A percentile compares a stretch with the other conserved stretches of the same genome.
These are phyloP conservation scores for Xylariaceae sp. DNA, from an alignment of 2,329 filamentous ascomycete genomes.

Conservation along the genomic window DNA sequence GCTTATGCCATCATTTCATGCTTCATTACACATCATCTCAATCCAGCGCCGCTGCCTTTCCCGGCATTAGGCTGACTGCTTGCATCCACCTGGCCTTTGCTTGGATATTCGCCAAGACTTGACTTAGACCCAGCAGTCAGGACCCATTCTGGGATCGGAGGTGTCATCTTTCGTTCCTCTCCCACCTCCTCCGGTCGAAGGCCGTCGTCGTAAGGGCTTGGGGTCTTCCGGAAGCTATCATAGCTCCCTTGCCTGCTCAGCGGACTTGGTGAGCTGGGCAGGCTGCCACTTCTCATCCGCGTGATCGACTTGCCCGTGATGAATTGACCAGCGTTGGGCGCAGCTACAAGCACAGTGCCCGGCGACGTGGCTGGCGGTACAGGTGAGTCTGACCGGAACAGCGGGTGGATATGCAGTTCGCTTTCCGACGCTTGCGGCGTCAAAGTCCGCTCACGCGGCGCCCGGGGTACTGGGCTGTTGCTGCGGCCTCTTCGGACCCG, in stretches of 20 bases:
- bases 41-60: neutral
- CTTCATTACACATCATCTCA: constrained; percentile 13
- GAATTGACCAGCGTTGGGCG: constrained; percentile 63
- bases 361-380: constrained; percentile 62
- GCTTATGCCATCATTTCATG: constrained; percentile 11
- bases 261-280: constrained; percentile 41
- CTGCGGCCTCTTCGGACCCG: constrained; percentile 46
- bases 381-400: constrained; percentile 71
- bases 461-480: constrained; percentile 42
- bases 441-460: constrained; percentile 33
- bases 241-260: constrained; percentile 48
- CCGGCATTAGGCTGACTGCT: neutral
- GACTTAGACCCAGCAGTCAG: constrained; percentile 49
- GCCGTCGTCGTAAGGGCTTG: constrained; percentile 21
- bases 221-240: constrained; percentile 41
- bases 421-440: constrained; percentile 37
- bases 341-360: constrained; percentile 67
- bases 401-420: constrained; percentile 71
- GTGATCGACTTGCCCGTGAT: constrained; percentile 53
- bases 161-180: constrained; percentile 48
- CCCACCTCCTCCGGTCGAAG: constrained; percentile 19
- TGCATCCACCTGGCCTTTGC: constrained; percentile 26
- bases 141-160: constrained; percentile 60
- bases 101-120: constrained; percentile 46
- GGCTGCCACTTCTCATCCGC: constrained; percentile 54